These are phyloP conservation scores for Tricholoma matsutake DNA, from an alignment of 768 basidiomycete genomes.

Conservation along the genomic window DNA sequence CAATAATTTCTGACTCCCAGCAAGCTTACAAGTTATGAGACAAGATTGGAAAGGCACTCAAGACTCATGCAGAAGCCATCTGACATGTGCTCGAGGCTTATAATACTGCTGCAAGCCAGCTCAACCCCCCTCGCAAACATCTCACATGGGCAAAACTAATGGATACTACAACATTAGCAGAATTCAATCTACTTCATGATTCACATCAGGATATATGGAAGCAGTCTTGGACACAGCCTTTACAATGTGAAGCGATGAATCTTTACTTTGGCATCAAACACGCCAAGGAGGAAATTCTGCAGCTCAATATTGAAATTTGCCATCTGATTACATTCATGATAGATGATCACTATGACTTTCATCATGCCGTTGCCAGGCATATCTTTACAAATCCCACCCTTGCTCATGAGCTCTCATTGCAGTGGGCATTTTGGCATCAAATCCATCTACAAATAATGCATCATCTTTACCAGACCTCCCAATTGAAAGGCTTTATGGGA, in stretches of 20 bases:
- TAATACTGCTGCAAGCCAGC: constrained; percentile 24
- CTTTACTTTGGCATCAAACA: too few species aligned
- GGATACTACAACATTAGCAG: too few species aligned
- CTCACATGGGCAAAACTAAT: too few species aligned
- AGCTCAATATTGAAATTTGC: too few species aligned
- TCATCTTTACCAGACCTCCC: background rate
- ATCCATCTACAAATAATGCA: background rate
- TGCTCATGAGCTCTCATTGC: background rate
- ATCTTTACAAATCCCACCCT: background rate
- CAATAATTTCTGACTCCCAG: background rate
- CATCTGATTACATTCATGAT: too few species aligned
- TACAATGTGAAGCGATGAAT: too few species aligned
- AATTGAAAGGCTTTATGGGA: background rate
- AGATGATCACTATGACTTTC: too few species aligned
- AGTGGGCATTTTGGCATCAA: background rate
- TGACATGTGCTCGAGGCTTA: constrained; percentile 26
- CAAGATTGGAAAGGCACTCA: constrained; percentile 33
- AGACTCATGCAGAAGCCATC: constrained; percentile 28
- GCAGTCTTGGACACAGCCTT: too few species aligned
- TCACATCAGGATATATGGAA: too few species aligned
- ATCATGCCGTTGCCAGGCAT: too few species aligned
- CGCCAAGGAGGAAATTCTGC: too few species aligned
- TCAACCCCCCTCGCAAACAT: background rate
- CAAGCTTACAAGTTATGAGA: constrained; percentile 28
- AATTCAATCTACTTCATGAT: too few species aligned